Base-by-base conservation (phyloP, 345 rosid genomes). In the Melastoma malabathricum region DNA sequence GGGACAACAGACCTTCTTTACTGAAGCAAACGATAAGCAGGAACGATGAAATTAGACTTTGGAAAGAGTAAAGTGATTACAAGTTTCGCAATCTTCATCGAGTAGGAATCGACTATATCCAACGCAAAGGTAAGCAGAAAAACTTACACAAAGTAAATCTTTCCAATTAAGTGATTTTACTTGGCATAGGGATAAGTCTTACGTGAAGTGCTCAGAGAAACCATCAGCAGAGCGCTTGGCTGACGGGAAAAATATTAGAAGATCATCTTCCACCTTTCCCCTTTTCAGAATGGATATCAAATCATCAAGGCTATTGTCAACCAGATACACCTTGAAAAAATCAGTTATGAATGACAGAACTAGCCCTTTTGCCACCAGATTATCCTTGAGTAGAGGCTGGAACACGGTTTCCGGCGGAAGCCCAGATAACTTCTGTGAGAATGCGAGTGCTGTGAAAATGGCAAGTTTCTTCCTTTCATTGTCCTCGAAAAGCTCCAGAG, bases 381-480 rank as follows among this genome's bases (percentile, higher is more conserved):
- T 88, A 70, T 88, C 99, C 80, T 93, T 93, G 44, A 93, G 92
- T 69, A 88, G 62, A 46, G 97, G 97, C 71, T 88, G 94, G 72
- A 93, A 79, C 50, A 93, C 99, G 7, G 92, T 85, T 77, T 93
- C 99, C 0, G 95, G 89, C 54, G 97, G 99, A 54, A 93, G 80
- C 60, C 98, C 98, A 18, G 98, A 92, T 38, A 88, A 79, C 64
- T 88, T 93, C 84, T 88, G 99, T 50, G 99, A 81, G 74, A 93
- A 88, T 10, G 95, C 86, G 60, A 93, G 99, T 0, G 99, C 95
- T 13, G 97, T 83, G 78, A 93, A 93, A 62, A 93, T 81, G 10
- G 96, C 99, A 70, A 93, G 79, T 72, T 93, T 88, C 86, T 81
- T 88, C 79, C 99, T 85, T 63, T 93, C 99, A 78, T 78, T 77